phyloP scores from a whole-genome alignment of 164 flowering plant species.

The Echeveria elegans region DNA sequence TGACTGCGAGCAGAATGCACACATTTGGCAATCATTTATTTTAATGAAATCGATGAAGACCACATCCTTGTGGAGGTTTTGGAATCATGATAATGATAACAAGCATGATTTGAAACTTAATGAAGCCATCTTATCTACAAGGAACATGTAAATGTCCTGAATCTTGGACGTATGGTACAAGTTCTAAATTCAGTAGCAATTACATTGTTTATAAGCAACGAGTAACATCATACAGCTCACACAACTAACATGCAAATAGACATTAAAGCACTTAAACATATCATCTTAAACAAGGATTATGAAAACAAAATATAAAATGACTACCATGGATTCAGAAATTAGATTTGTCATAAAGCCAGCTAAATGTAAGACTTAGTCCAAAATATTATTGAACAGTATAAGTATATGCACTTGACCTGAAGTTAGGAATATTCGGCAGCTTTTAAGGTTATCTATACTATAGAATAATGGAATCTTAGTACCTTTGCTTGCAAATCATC shows the following conservation, averaged over 20 bases:
- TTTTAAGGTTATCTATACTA: background rate
- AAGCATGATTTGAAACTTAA: background rate
- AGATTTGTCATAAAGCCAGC: conserved; percentile 5
- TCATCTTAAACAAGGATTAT: background rate
- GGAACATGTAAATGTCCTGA: conserved; percentile 7
- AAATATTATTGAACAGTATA: background rate
- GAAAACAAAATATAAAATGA: background rate
- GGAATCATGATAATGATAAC: background rate
- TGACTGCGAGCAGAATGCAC: conserved; percentile 1
- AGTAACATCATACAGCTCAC: background rate
- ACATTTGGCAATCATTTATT: conserved; percentile 15
- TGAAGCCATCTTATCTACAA: conserved; percentile 3
- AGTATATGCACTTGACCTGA: background rate
- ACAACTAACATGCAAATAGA: conserved; percentile 5
- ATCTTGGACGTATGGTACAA: background rate
- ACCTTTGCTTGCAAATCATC: background rate
- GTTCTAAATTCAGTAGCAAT: background rate
- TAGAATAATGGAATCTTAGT: background rate
- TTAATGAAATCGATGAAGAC: background rate
- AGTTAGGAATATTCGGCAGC: background rate
- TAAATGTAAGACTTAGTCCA: background rate
- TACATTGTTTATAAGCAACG: background rate
- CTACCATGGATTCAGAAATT: background rate
- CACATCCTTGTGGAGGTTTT: background rate
- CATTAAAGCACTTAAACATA: background rate